A percentile compares a stretch with the other conserved stretches of the same genome.
phyloP scores from a whole-genome alignment of 768 basidiomycete species.

The Macrolepiota dolichaula region DNA sequence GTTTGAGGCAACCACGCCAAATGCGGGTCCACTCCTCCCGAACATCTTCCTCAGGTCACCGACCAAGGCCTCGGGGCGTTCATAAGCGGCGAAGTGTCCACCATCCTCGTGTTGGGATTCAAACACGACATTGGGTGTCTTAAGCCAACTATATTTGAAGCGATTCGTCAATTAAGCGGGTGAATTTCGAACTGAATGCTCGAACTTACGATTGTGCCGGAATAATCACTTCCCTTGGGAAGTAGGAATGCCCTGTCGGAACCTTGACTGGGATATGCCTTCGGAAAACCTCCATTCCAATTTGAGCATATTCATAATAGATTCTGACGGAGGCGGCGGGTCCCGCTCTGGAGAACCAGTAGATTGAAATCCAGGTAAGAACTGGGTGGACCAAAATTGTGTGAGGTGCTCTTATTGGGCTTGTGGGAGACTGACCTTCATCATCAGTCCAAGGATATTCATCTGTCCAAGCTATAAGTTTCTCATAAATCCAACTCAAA shows the following conservation, averaged over 20 bases:
- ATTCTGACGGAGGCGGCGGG: constrained; percentile 57
- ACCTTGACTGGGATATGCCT: constrained; percentile 22
- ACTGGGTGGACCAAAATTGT: constrained; percentile 26
- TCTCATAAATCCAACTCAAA: constrained; percentile 54
- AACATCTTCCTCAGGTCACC: constrained; percentile 56
- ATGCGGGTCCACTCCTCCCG: constrained; percentile 46
- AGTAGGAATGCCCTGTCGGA: constrained; percentile 48
- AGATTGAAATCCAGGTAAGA: constrained; percentile 58
- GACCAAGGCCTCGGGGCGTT: constrained; percentile 44
- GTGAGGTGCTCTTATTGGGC: neutral
- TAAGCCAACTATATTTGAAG: constrained; percentile 36
- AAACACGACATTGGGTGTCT: constrained; percentile 37
- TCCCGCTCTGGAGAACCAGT: constrained; percentile 55
- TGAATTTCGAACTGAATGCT: neutral
- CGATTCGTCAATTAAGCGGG: neutral
- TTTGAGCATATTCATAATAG: constrained; percentile 46
- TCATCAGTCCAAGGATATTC: constrained; percentile 54
- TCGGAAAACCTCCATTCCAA: constrained; percentile 7
- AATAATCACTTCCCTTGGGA: constrained; percentile 43
- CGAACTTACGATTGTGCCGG: constrained; percentile 29
- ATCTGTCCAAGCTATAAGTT: constrained; percentile 43
- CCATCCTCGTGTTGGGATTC: constrained; percentile 45
- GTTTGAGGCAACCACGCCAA: constrained; percentile 41
- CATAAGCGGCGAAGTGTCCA: constrained; percentile 58
- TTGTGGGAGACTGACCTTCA: constrained; percentile 30